A percentile compares a stretch with the other conserved stretches of the same genome.
Conservation (phyloP, 1,284 basidiomycete species). For the Cutaneotrichosporon sp. region DNA sequence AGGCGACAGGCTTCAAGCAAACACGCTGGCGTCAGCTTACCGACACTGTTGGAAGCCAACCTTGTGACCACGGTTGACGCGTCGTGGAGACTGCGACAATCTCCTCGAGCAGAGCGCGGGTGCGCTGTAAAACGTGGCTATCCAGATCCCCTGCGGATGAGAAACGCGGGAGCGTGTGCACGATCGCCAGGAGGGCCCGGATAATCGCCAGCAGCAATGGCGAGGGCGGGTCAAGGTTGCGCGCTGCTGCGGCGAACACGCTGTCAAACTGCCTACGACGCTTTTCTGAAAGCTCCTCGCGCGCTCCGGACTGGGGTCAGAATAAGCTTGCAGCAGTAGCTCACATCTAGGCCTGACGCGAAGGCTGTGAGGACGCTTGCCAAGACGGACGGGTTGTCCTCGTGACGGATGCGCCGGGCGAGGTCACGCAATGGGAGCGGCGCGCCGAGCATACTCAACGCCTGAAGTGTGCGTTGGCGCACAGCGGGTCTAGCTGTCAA, state of each 20-base stretch:
- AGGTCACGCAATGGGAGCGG: constrained; percentile 6
- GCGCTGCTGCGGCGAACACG: constrained; percentile 7
- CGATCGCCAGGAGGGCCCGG: constrained; percentile 4
- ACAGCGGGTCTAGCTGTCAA: constrained; percentile 23
- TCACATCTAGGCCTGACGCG: constrained; percentile 18
- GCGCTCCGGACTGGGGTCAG: constrained; percentile 8
- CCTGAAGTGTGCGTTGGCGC: constrained; percentile 29
- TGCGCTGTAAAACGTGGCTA: neutral
- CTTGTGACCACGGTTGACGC: constrained; percentile 1
- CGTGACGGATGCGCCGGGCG: constrained; percentile 15
- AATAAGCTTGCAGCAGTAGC: neutral
- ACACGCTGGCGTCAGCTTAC: constrained; percentile 9
- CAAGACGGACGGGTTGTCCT: constrained; percentile 19
- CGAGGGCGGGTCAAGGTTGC: constrained; percentile 4
- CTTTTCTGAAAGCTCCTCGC: constrained; percentile 6
- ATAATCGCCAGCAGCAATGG: constrained; percentile 4
- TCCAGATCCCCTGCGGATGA: neutral
- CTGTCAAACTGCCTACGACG: constrained; percentile 13
- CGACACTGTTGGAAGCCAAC: neutral
- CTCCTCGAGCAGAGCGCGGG: constrained; percentile 3
- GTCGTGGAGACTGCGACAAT: neutral
- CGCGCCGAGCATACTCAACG: constrained; percentile 22
- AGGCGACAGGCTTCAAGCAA: constrained; percentile 10
- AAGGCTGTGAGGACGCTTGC: constrained; percentile 19
- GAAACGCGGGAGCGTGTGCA: neutral